A percentile compares a stretch with the other conserved stretches of the same genome.
Evolutionary conservation across 306 rosid genomes (phyloP).

Genomic region (Inga oerstediana): DNA sequence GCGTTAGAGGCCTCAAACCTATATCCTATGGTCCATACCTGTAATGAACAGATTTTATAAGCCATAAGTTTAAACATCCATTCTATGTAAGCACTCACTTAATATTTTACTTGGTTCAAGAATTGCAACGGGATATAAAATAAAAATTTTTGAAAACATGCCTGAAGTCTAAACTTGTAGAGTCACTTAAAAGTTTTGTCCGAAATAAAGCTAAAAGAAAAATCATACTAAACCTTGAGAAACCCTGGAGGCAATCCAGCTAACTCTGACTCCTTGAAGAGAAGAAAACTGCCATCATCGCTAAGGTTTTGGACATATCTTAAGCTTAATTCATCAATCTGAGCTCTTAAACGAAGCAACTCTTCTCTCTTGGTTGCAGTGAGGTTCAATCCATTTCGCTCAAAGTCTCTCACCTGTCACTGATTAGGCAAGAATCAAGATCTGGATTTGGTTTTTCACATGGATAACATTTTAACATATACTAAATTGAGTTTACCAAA

Average conservation of each 20-base stretch:
- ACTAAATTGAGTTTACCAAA: slow-evolving; percentile 24
- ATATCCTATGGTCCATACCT: not conserved
- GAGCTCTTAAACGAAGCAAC: slow-evolving; percentile 66
- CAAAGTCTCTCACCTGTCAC: slow-evolving; percentile 99
- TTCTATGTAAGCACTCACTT: slow-evolving; percentile 3
- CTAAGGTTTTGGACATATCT: slow-evolving; percentile 76
- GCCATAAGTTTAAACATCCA: slow-evolving; percentile 22
- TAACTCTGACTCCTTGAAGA: slow-evolving; percentile 65
- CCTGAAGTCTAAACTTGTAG: slow-evolving; percentile 28
- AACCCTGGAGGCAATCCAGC: slow-evolving; percentile 82
- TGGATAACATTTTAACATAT: slow-evolving; percentile 28
- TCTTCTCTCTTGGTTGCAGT: slow-evolving; percentile 86
- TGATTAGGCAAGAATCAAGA: slow-evolving; percentile 79
- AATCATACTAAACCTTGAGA: slow-evolving; percentile 63
- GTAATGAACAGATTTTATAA: slow-evolving; percentile 23
- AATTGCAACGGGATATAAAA: not conserved
- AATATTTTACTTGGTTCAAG: slow-evolving; percentile 23
- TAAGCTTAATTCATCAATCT: slow-evolving; percentile 77
- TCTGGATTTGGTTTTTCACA: slow-evolving; percentile 37
- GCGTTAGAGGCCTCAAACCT: not conserved
- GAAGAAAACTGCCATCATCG: slow-evolving; percentile 63
- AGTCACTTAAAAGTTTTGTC: not conserved
- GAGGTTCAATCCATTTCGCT: slow-evolving; percentile 90
- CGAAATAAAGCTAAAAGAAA: slow-evolving; percentile 6
- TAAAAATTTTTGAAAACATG: slow-evolving; percentile 15